Conservation (phyloP, 2,329 filamentous ascomycete species). For the Ascochyta rabiei region DNA sequence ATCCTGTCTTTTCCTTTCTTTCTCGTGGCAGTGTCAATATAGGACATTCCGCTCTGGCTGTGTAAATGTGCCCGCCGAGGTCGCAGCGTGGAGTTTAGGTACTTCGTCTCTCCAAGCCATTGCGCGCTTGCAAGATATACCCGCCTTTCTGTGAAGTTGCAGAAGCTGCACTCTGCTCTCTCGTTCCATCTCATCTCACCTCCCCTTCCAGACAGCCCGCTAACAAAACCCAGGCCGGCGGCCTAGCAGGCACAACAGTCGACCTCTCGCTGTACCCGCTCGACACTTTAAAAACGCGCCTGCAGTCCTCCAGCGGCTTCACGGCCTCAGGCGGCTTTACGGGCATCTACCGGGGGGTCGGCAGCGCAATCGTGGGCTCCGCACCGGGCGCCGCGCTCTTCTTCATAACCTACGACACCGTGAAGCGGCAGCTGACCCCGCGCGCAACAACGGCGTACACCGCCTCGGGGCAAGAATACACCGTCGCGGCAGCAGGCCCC, state of each 20-base stretch:
- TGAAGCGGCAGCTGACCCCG: conserved; percentile 54
- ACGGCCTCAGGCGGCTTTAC: conserved; percentile 83
- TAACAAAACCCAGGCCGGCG: conserved; percentile 68
- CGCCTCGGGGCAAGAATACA: conserved; percentile 39
- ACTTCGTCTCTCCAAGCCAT: background rate
- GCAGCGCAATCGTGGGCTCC: conserved; percentile 85
- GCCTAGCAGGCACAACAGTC: conserved; percentile 90
- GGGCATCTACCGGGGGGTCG: conserved; percentile 92
- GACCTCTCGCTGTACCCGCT: conserved; percentile 97
- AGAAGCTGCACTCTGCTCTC: background rate
- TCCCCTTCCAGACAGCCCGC: no score
- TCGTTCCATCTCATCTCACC: no score
- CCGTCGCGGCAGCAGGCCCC: conserved; percentile 10
- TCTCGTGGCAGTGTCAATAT: background rate
- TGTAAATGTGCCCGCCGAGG: background rate
- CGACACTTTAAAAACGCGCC: conserved; percentile 97
- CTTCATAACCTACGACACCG: conserved; percentile 90
- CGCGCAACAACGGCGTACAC: conserved; percentile 22
- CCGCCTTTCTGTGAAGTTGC: background rate
- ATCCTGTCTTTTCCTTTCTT: background rate
- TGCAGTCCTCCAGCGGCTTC: conserved; percentile 82
- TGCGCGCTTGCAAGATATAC: background rate
- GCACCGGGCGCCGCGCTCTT: conserved; percentile 95
- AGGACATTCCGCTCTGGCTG: no score
- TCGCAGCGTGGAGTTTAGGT: background rate